Evolutionary conservation across 441 rosid species (phyloP).

Genomic region (Raphanus hybrid): DNA sequence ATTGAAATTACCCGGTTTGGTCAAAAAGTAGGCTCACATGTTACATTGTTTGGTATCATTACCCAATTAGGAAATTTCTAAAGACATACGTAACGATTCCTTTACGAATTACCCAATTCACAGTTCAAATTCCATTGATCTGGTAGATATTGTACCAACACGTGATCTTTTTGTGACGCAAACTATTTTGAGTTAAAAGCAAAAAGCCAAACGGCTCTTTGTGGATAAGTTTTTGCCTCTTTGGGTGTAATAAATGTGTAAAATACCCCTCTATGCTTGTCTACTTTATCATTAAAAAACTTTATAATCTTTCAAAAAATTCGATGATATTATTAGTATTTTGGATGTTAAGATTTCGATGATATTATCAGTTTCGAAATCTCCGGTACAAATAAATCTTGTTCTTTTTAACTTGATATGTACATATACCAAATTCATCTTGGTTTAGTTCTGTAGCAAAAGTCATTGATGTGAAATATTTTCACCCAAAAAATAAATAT

Average conservation of each 20-base stretch:
- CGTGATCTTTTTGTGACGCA: constrained; percentile 6
- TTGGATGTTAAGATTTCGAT: background rate
- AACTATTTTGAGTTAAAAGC: constrained; percentile 19
- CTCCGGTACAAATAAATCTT: no score
- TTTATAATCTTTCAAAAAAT: background rate
- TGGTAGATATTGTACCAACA: constrained; percentile 30
- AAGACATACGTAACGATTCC: constrained; percentile 28
- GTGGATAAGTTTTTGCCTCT: constrained; percentile 33
- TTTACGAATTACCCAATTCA: background rate
- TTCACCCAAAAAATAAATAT: background rate
- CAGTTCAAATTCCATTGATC: constrained; percentile 7
- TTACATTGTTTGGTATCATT: constrained; percentile 15
- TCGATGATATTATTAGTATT: background rate
- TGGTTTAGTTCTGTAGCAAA: background rate
- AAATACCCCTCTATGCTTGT: background rate
- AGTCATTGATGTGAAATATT: background rate
- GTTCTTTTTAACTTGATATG: no score
- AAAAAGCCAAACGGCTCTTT: constrained; percentile 30
- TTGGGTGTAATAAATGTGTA: background rate
- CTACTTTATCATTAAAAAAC: background rate
- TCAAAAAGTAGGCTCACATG: background rate
- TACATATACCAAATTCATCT: background rate
- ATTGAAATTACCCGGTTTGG: background rate
- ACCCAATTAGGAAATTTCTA: constrained; percentile 26
- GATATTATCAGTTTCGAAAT: background rate